Percentiles rank a stretch among this genome's conserved stretches.
Conservation (phyloP, 768 basidiomycete genomes). For the Suillus subluteus region DNA sequence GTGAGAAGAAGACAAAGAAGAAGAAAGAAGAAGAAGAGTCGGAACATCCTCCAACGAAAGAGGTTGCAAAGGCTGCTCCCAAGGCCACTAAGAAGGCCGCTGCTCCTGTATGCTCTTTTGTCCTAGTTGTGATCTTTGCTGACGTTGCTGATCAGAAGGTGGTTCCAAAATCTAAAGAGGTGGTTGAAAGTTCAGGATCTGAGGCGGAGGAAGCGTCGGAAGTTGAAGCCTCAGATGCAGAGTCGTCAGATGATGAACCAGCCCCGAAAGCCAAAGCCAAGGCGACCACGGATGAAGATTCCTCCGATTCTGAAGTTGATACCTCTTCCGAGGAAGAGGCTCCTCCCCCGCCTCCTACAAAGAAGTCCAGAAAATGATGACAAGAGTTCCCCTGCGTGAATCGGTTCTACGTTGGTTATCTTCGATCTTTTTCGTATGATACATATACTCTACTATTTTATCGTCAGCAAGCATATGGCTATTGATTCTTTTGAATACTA, state of each 20-base stretch:
- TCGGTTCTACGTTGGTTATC: not conserved
- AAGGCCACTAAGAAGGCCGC: constrained; percentile 23
- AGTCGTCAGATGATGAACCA: constrained; percentile 29
- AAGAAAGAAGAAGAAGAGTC: constrained; percentile 16
- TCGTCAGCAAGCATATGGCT: constrained; percentile 6
- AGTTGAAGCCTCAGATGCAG: constrained; percentile 13
- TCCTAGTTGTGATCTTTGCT: constrained; percentile 15
- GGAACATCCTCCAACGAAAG: constrained; percentile 34
- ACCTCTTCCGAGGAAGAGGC: constrained; percentile 40
- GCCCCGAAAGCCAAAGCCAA: constrained; percentile 22
- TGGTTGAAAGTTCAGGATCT: constrained; percentile 33
- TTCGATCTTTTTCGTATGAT: constrained; percentile 6
- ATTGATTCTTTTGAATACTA: constrained; percentile 7
- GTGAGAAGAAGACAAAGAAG: constrained; percentile 32
- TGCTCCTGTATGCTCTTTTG: constrained; percentile 23
- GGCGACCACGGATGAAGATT: constrained; percentile 21
- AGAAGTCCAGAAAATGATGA: constrained; percentile 29
- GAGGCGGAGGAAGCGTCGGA: constrained; percentile 28
- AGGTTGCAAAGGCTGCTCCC: constrained; percentile 25
- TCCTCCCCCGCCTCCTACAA: constrained; percentile 29
- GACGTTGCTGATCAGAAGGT: constrained; percentile 27
- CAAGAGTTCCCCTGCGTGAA: not conserved
- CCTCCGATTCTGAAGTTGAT: constrained; percentile 27
- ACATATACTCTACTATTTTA: constrained; percentile 6
- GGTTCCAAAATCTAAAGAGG: constrained; percentile 27